Percentiles rank a stretch among this genome's conserved stretches.
phyloP scores from a whole-genome alignment of 768 basidiomycete species.

The Scleroderma bovista region DNA sequence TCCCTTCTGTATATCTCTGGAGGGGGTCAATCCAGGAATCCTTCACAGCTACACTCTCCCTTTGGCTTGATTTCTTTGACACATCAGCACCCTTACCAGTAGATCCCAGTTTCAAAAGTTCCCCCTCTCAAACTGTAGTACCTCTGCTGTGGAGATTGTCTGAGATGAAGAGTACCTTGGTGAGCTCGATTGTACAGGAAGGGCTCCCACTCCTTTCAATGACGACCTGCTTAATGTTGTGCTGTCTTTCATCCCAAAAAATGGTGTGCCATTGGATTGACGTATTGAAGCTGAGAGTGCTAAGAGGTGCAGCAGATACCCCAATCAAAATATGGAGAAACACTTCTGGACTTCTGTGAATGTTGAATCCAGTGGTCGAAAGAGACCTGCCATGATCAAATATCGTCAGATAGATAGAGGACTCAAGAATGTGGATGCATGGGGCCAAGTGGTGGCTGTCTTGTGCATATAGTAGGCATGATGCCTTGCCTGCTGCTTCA shows the following conservation, averaged over 20 bases:
- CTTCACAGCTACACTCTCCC: slow-evolving; percentile 6
- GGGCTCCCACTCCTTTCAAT: background rate
- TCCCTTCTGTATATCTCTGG: background rate
- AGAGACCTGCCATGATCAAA: background rate
- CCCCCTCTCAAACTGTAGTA: background rate
- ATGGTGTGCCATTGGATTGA: background rate
- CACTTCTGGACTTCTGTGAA: background rate
- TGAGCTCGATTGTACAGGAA: background rate
- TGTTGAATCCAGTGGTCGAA: background rate
- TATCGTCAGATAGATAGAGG: background rate
- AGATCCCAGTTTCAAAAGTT: no score
- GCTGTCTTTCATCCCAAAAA: background rate
- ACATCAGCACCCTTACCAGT: no score
- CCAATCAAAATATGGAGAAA: background rate
- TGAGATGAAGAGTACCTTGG: background rate
- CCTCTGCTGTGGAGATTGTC: background rate
- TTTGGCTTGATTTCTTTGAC: background rate
- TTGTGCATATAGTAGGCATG: background rate
- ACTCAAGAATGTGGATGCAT: background rate
- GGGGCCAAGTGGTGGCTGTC: background rate
- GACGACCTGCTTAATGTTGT: no score
- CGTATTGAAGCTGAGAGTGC: background rate
- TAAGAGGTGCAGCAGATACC: background rate
- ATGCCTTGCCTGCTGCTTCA: background rate
- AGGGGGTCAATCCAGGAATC: slow-evolving; percentile 5